phyloP scores from a whole-genome alignment of 116 monocot genomes.

The Posidonia oceanica region DNA sequence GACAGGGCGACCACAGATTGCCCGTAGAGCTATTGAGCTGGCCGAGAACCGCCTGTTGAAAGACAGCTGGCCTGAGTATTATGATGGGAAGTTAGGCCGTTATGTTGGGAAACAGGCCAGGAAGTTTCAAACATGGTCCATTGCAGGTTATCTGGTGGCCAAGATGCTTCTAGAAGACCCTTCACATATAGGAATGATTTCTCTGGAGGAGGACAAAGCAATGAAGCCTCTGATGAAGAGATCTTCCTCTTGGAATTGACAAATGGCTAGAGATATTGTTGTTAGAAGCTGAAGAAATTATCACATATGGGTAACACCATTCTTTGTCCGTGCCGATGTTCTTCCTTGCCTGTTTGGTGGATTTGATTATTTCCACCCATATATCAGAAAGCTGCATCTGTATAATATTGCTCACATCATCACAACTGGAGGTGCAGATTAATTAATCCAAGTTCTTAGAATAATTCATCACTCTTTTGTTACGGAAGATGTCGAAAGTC shows the following conservation, averaged over 20 bases:
- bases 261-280: background rate
- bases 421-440: background rate
- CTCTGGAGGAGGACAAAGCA: conserved; percentile 42
- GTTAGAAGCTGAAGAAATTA: background rate
- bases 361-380: background rate
- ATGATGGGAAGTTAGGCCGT: conserved; percentile 59
- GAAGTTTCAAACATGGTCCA: conserved; percentile 69
- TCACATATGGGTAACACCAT: background rate
- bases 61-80: conserved; percentile 71
- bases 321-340: background rate
- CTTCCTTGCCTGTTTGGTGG: background rate
- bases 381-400: background rate
- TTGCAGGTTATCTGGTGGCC: conserved; percentile 57
- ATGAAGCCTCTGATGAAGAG: conserved; percentile 24
- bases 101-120: conserved; percentile 66
- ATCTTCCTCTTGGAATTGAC: conserved; percentile 27
- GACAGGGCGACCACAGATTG: conserved; percentile 62
- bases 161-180: conserved; percentile 82
- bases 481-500: background rate
- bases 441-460: background rate
- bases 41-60: conserved; percentile 43
- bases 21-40: conserved; percentile 55
- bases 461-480: background rate
- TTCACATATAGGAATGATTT: conserved; percentile 63
- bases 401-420: background rate